Evolutionary conservation across 164 flowering plant genomes (phyloP).

Genomic region (Nymphaea colorata): DNA sequence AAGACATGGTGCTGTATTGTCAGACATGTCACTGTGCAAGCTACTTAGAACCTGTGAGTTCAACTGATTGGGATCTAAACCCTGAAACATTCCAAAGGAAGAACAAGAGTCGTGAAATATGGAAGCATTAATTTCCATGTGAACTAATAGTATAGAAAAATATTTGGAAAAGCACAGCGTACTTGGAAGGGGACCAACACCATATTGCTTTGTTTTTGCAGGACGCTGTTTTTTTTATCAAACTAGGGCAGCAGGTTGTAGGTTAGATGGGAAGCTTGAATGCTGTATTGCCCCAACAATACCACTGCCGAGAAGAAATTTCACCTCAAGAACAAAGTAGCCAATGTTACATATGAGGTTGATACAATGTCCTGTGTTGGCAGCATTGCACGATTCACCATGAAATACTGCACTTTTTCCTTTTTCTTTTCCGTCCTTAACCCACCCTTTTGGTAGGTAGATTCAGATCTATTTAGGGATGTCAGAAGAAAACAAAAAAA

Average conservation of each 20-base stretch:
- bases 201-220: not conserved
- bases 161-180: not conserved
- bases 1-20: not conserved
- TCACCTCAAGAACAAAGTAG: not conserved
- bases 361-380: not conserved
- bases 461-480: not conserved
- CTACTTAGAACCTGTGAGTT: not conserved
- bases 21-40: not conserved
- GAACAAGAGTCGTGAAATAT: not conserved
- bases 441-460: not conserved
- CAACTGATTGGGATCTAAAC: not conserved
- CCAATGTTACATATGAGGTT: not conserved
- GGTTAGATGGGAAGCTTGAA: not conserved
- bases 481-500: not conserved
- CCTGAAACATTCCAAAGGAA: not conserved
- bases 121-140: too few species aligned
- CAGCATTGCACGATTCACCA: not conserved
- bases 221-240: not conserved
- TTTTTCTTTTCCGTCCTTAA: not conserved
- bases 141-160: too few species aligned
- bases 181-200: not conserved
- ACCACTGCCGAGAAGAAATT: not conserved
- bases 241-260: not conserved
- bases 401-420: not conserved
- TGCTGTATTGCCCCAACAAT: not conserved